Conservation (phyloP, 768 basidiomycete species). For the Leucocoprinus leucothites region DNA sequence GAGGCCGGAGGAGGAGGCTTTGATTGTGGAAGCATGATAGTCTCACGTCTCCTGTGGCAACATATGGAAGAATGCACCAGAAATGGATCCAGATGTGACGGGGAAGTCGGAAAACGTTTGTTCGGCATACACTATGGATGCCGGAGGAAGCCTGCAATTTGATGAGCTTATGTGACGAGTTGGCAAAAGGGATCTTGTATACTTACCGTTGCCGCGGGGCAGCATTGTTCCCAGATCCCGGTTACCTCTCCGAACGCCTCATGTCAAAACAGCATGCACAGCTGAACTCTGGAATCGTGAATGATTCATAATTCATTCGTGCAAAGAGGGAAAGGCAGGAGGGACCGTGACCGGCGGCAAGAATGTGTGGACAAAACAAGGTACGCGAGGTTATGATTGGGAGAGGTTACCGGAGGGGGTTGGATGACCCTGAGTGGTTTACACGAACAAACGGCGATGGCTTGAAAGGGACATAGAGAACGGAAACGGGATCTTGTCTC, state of each 20-base stretch:
- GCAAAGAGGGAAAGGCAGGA: background rate
- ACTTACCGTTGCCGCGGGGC: too few species aligned
- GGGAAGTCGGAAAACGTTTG: background rate
- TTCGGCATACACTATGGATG: conserved; percentile 2
- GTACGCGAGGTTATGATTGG: conserved; percentile 8
- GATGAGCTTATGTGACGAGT: background rate
- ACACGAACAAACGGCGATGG: background rate
- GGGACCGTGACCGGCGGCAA: background rate
- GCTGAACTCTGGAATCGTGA: too few species aligned
- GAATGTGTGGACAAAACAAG: background rate
- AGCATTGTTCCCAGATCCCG: background rate
- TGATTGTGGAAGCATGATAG: too few species aligned
- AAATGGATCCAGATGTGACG: background rate
- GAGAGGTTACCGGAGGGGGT: background rate
- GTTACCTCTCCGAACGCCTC: too few species aligned
- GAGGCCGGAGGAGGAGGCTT: background rate
- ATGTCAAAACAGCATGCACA: too few species aligned
- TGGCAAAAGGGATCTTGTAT: background rate
- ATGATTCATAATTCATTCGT: too few species aligned
- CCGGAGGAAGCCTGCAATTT: background rate
- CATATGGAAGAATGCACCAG: conserved; percentile 1
- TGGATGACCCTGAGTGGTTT: background rate
- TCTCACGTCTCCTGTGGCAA: background rate
- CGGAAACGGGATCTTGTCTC: background rate
- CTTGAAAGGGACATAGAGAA: background rate